Evolutionary conservation across 352 stramenopile species (phyloP), one percentile per base, ranked within the genome.

Genomic region (Pythium monospermum): DNA sequence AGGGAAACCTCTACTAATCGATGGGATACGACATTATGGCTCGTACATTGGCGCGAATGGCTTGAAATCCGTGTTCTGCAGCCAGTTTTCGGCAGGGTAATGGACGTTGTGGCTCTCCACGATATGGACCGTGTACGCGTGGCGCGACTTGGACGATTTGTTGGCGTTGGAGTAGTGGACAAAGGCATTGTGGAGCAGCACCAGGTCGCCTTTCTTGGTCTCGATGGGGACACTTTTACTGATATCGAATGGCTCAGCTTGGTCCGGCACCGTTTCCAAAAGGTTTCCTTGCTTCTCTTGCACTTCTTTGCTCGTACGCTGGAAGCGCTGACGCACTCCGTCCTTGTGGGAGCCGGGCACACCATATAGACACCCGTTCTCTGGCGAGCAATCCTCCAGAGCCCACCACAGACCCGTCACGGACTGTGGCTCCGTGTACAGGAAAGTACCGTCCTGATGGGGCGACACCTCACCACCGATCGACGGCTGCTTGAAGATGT

Each of bases 361-460:
- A 7, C 94, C 91, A 71, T 96, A 97, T 16, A 98, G 68, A 73
- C 94, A 98, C 35, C 95, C 94, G 67, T 98, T 98, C 13, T 96
- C 73, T 2, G 96, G 72, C 18, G 89, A 97, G 21, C 91, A 96
- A 73, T 98, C 89, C 66, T 98, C 91, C 25, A 98, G 66, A 10
- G 95, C 95, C 70, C 97, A 88, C 95, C 95, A 98, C 11, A 98
- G 81, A 8, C 95, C 95, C 11, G 97, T 66, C 36, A 96, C 96
- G 0, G 92, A 97, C 70, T 98, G 95, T 16, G 95, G 94, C 62
- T 95, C 78, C 18, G 95, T 98, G 69, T 88, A 96, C n/a, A 98
- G 77, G 61, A 97, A 98, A 25, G 88, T 98, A 12, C 89, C 95
- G 71, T 98, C 95, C 70, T 98, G 95, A 76, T 98, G 95, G n/a